A percentile compares a stretch with the other conserved stretches of the same genome.
These are phyloP conservation scores for Rhizophagus sp. DNA, from an alignment of 192 early-diverging fungal species.

Conservation along the genomic window DNA sequence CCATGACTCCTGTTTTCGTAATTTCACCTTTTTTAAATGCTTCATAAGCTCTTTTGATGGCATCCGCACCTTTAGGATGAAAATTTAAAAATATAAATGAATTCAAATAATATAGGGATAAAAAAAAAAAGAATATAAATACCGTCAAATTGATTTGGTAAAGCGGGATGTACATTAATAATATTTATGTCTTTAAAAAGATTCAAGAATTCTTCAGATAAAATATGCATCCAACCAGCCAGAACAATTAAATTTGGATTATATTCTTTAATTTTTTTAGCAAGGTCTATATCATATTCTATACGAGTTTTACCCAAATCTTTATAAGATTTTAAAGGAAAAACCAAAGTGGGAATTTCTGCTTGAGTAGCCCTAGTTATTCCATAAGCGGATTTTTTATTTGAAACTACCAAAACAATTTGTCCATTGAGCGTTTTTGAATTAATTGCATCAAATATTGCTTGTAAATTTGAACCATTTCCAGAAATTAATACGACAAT, in stretches of 20 bases:
- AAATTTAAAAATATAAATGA: neutral
- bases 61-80: constrained; percentile 64
- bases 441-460: constrained; percentile 81
- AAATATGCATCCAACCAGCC: constrained; percentile 99
- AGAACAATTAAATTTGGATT: constrained; percentile 86
- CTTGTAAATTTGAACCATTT: constrained; percentile 95
- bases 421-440: constrained; percentile 54
- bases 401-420: constrained; percentile 90
- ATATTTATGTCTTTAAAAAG: constrained; percentile 64
- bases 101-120: neutral
- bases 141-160: constrained; percentile 93
- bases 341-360: constrained; percentile 78
- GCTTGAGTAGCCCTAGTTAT: constrained; percentile 83
- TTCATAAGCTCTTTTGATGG: constrained; percentile 93
- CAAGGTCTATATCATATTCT: constrained; percentile 89
- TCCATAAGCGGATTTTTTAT: constrained; percentile 82
- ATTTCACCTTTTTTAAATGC: constrained; percentile 80
- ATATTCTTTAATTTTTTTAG: constrained; percentile 59
- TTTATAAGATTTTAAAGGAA: constrained; percentile 83
- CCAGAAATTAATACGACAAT: constrained; percentile 96
- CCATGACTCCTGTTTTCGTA: constrained; percentile 79
- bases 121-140: neutral
- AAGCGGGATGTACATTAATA: constrained; percentile 96
- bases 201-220: constrained; percentile 82
- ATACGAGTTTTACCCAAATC: constrained; percentile 78